These are phyloP conservation scores for Colletotrichum sojae DNA, from an alignment of 2,329 filamentous ascomycete species.

Conservation along the genomic window DNA sequence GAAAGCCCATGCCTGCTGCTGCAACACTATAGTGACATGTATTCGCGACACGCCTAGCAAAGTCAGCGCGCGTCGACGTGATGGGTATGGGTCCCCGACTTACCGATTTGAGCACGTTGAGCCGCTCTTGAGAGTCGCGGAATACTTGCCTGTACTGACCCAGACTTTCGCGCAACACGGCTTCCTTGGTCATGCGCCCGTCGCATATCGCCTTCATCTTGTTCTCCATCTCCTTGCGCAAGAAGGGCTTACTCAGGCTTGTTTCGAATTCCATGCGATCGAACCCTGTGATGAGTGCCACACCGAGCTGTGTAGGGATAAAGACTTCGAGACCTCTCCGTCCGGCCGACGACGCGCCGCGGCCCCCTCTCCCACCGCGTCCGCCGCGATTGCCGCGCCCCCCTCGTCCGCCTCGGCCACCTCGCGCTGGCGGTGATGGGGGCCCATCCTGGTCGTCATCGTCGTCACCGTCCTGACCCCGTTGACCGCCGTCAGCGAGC, in stretches of 20 bases:
- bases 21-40: conserved; percentile 57
- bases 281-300: conserved; percentile 94
- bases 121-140: conserved; percentile 82
- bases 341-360: conserved; percentile 53
- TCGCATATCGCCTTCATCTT: conserved; percentile 98
- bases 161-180: conserved; percentile 86
- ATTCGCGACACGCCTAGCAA: conserved; percentile 67
- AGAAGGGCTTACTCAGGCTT: conserved; percentile 93
- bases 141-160: conserved; percentile 91
- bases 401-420: conserved; percentile 62
- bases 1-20: conserved; percentile 14
- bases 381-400: conserved; percentile 60
- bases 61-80: conserved; percentile 32
- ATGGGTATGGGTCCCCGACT: conserved; percentile 49
- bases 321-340: conserved; percentile 81
- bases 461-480: conserved; percentile 55
- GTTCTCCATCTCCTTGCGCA: conserved; percentile 97
- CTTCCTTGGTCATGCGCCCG: conserved; percentile 80
- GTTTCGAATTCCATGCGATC: conserved; percentile 94
- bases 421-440: conserved; percentile 54
- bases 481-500: conserved; percentile 64
- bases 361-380: conserved; percentile 59
- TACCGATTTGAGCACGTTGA: conserved; percentile 76
- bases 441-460: conserved; percentile 56
- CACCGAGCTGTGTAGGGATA: conserved; percentile 90